These are phyloP conservation scores for Barnettozyma salicaria DNA, from an alignment of 805 yeast species.

Conservation along the genomic window DNA sequence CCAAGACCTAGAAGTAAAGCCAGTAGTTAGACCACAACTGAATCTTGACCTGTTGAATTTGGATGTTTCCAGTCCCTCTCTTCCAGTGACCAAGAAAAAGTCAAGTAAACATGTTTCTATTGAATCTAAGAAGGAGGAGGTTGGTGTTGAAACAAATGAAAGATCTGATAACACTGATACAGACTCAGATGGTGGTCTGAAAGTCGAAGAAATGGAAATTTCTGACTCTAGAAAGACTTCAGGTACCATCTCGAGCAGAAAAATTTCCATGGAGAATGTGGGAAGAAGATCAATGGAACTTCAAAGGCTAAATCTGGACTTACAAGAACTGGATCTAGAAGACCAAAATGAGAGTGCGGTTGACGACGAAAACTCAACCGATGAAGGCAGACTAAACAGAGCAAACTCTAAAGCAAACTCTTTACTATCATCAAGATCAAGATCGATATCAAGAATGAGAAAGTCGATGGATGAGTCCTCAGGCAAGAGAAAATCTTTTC, in stretches of 20 bases:
- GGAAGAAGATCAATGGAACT: conserved; percentile 13
- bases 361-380: conserved; percentile 6
- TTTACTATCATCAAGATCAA: conserved; percentile 10
- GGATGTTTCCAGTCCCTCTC: conserved; percentile 7
- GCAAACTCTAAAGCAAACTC: conserved; percentile 8
- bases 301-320: conserved; percentile 15
- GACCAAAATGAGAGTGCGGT: conserved; percentile 6
- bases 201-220: conserved; percentile 20
- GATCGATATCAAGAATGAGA: conserved; percentile 10
- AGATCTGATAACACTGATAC: conserved; percentile 9
- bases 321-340: conserved; percentile 20
- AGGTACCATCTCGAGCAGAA: neutral
- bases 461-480: conserved; percentile 6
- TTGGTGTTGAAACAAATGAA: conserved; percentile 8
- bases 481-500: conserved; percentile 15
- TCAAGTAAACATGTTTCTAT: neutral
- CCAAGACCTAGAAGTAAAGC: conserved; percentile 7
- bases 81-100: neutral
- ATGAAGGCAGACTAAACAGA: conserved; percentile 8
- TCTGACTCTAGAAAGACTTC: conserved; percentile 3
- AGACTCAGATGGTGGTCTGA: conserved; percentile 19
- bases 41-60: conserved; percentile 19
- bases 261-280: neutral
- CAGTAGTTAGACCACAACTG: conserved; percentile 16
- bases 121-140: conserved; percentile 6